These are phyloP conservation scores for Wickerhamomyces queroliae DNA, from an alignment of 805 yeast genomes.

Conservation along the genomic window DNA sequence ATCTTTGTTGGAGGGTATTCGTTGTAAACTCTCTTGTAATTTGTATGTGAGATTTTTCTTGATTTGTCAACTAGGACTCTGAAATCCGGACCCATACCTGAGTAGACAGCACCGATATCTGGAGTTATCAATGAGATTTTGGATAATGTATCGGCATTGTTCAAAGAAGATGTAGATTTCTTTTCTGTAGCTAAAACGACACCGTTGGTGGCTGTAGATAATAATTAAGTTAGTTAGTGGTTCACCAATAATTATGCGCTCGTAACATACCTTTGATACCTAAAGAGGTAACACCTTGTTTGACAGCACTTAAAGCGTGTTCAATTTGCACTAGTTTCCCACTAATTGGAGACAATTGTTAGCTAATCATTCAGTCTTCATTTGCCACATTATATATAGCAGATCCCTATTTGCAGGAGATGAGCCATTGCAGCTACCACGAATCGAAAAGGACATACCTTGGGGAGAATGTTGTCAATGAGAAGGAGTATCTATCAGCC, in stretches of 20 bases:
- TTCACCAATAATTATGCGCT: neutral
- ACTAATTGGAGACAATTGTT: conserved; percentile 39
- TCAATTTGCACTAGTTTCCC: conserved; percentile 98
- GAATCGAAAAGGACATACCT: conserved; percentile 43
- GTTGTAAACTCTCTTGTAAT: conserved; percentile 88
- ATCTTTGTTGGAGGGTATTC: conserved; percentile 97
- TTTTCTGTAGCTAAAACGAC: conserved; percentile 95
- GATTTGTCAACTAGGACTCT: conserved; percentile 92
- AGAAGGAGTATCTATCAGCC: conserved; percentile 98
- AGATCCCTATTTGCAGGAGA: too few relatives aligned
- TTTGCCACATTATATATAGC: too few relatives aligned
- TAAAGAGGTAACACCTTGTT: conserved; percentile 94
- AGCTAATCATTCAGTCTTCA: conserved; percentile 7
- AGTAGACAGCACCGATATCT: conserved; percentile 91
- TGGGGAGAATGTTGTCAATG: conserved; percentile 96
- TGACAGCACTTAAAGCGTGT: conserved; percentile 94
- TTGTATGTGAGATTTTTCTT: conserved; percentile 87
- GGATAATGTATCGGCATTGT: conserved; percentile 65
- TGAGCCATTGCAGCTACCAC: too few relatives aligned
- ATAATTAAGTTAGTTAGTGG: neutral
- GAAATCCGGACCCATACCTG: conserved; percentile 99
- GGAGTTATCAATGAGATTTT: conserved; percentile 87
- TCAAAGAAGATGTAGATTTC: conserved; percentile 74
- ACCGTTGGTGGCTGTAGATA: conserved; percentile 72
- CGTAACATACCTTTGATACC: conserved; percentile 57